Base-by-base conservation (phyloP, 495 filamentous ascomycete genomes). In the Pseudoneurospora amorphoporcata region DNA sequence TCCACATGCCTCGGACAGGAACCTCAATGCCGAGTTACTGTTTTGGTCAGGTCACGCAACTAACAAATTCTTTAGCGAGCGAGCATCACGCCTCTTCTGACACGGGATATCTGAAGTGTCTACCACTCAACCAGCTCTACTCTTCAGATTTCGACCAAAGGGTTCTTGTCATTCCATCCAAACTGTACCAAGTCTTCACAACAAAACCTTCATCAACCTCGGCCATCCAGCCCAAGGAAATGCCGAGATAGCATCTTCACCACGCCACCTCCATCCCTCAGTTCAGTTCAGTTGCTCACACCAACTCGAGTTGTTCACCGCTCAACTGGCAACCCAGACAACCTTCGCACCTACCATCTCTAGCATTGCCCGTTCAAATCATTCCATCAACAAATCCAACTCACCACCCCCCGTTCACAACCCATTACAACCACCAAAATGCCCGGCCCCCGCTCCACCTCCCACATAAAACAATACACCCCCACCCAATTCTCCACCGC, bases 11-110 rank as follows among this genome's bases (percentile, higher is more conserved):
- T 29, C 12, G 41, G 39, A 7, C 39, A 40, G 75, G 3, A 40
- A 78, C 7, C 70, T 83, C 7, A 71, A 80, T 7, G 19, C 47
- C 23, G 6, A 19, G 23, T 58, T 14, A 23, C 2, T 12, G 53
- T 65, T 65, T 35, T 65, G 53, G 53, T 65, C 53, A 65, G 53
- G 53, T 37, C 53, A 65, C 53, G 53, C 53, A 65, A 65, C 53
- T 65, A 65, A 65, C 53, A 16, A 35, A 32, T 16, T 65, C 53
- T 17, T 65, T 35, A 32, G 23, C 23, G 23, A 40, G 53, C 32
- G 53, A 65, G 53, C 12, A 65, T 35, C 53, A 65, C 29, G 2
- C 0, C 14, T 65, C 53, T 65, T 65, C 23, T 23, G 0, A 32
- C 53, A 65, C 29, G 14, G 29, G 53, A 65, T 32, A 65, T 65